Evolutionary conservation across 768 basidiomycete genomes (phyloP), one percentile per base, ranked within the genome.

Genomic region (Leucosporidium creatinivorum): DNA sequence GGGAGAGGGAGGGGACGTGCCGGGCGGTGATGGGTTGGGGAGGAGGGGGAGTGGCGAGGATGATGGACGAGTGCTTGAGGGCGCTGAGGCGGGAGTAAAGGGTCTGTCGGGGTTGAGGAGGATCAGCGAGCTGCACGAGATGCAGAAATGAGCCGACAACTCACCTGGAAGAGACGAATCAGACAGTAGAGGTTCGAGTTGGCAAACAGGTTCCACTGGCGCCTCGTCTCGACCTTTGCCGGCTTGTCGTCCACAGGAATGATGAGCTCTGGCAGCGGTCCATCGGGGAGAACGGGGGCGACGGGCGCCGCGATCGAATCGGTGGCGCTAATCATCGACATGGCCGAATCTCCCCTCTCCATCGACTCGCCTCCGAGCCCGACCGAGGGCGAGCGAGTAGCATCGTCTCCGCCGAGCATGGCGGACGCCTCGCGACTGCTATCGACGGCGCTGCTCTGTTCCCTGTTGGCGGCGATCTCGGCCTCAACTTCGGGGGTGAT

Each of bases 161-260:
- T 58, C 66, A 92, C 94, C 87, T 99, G 92, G 59, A 98, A 77
- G 61, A 94, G 80, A 59, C 96, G 87, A 72, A 98, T 77, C 61
- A 97, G 77, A 10, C 89, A 89, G 80, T 98, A 99, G 77, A 92
- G 90, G 26, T 91, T 88, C 57, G 90, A 91, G 79, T 97, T 96
- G 66, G 85, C 85, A 79, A 94, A 98, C 79, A 97, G 90, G 13
- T 75, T 74, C 69, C 70, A 74, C 15, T 54, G 33, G 25, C 61
- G 58, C n/a, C 70, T 58, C 25, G 33, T 9, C 21, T 51, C 65
- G 21, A 47, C 31, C 31, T 25, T 17, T 2, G 36, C n/a, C 1
- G 61, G 67, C 31, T 65, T 62, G 49, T 62, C 62, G 25, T 63
- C 67, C 54, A 66, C 49, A 0, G 67, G 65, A 2, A 60, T n/a